These are phyloP conservation scores for Massariosphaeria phaeospora DNA, from an alignment of 495 filamentous ascomycete genomes.

Conservation along the genomic window DNA sequence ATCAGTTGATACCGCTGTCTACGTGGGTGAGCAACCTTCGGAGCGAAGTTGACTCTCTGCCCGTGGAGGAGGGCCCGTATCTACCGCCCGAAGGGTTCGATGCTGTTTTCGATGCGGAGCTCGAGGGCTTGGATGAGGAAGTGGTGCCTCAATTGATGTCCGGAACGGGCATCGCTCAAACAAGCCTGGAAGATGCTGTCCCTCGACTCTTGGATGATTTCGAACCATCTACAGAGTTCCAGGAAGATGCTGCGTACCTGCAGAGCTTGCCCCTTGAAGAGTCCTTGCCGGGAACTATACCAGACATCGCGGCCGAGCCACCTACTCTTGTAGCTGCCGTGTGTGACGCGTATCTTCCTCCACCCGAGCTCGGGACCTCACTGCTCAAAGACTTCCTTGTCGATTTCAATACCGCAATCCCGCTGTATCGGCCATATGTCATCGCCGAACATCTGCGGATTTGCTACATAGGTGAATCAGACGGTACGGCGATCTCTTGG, in stretches of 20 bases:
- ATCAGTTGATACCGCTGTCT: conserved; percentile 5
- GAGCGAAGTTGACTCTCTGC: neutral
- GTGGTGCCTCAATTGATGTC: neutral
- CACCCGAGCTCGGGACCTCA: conserved; percentile 15
- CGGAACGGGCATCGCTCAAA: neutral
- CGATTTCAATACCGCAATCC: conserved; percentile 19
- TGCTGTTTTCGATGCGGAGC: neutral
- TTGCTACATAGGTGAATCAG: conserved; percentile 12
- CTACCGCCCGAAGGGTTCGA: neutral
- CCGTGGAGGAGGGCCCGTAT: neutral
- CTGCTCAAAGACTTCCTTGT: conserved; percentile 18
- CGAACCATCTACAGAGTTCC: neutral
- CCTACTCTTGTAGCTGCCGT: neutral
- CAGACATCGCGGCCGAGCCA: neutral
- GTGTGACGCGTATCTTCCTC: conserved; percentile 11
- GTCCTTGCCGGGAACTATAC: neutral
- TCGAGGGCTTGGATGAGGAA: neutral
- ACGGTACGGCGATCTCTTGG: conserved; percentile 11
- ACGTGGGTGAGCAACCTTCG: conserved; percentile 9
- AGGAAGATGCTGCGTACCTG: neutral
- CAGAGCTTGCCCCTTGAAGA: neutral
- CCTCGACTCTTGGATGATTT: no score
- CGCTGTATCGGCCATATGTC: conserved; percentile 9
- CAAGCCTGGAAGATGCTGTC: neutral
- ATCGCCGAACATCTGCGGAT: conserved; percentile 12